Conservation (phyloP, 139 green algal species). For the Coccomyxa sp. region DNA sequence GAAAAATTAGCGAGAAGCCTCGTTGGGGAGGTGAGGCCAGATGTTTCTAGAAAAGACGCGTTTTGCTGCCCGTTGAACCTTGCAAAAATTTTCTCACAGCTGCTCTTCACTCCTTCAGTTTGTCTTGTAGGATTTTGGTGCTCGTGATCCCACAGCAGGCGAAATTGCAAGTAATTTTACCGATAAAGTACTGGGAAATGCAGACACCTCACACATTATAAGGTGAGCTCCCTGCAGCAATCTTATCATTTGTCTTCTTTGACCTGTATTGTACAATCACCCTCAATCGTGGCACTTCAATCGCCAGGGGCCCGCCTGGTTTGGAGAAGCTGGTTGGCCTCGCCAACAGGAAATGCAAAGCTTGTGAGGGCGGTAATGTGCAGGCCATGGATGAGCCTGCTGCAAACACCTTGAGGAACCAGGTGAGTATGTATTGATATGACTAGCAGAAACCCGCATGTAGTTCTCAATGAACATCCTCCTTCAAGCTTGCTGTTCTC, state of each 20-base stretch:
- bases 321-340: constrained; percentile 45
- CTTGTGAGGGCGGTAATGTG: constrained; percentile 32
- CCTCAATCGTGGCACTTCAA: not conserved
- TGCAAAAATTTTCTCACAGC: no score
- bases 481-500: not conserved
- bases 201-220: constrained; percentile 88
- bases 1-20: not conserved
- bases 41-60: not conserved
- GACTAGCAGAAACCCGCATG: not conserved
- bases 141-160: constrained; percentile 71
- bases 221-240: constrained; percentile 33
- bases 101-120: not conserved
- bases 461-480: no score
- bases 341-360: constrained; percentile 40
- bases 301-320: constrained; percentile 31
- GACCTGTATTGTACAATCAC: not conserved
- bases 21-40: not conserved
- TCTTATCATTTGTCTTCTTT: not conserved
- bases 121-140: constrained; percentile 69
- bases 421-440: constrained; percentile 23
- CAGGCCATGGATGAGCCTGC: constrained; percentile 26
- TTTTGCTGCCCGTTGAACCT: not conserved
- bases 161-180: constrained; percentile 84
- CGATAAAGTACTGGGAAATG: constrained; percentile 80
- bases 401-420: constrained; percentile 37